A percentile compares a stretch with the other conserved stretches of the same genome.
These are phyloP conservation scores for Colletotrichum tofieldiae DNA, from an alignment of 2,329 filamentous ascomycete species.

Conservation along the genomic window DNA sequence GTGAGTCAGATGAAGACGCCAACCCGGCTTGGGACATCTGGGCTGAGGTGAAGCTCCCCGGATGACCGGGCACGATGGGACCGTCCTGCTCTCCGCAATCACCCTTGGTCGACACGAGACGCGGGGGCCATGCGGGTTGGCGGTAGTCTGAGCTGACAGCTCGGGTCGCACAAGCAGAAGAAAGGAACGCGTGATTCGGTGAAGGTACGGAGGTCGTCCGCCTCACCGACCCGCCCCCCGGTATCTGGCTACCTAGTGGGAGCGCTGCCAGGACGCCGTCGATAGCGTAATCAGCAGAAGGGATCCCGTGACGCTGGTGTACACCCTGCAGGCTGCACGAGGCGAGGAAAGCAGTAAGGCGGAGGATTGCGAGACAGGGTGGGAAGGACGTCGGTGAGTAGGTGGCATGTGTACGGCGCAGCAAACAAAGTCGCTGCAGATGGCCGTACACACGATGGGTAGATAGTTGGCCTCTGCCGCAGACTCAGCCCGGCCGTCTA, in stretches of 20 bases:
- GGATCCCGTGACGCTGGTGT: constrained; percentile 29
- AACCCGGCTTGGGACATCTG: constrained; percentile 1
- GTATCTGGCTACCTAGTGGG: background rate
- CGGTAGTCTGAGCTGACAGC: constrained; percentile 33
- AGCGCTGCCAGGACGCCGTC: constrained; percentile 4
- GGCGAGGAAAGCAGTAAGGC: constrained; percentile 40
- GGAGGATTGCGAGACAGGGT: constrained; percentile 36
- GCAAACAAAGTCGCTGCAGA: constrained; percentile 25
- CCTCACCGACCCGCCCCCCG: constrained; percentile 31
- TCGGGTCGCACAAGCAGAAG: constrained; percentile 34
- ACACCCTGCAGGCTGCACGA: constrained; percentile 38
- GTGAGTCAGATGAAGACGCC: constrained; percentile 10
- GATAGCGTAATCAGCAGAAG: constrained; percentile 27
- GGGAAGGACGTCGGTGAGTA: constrained; percentile 24
- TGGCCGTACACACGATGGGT: background rate
- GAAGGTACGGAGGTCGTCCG: constrained; percentile 25
- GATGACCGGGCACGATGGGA: constrained; percentile 18
- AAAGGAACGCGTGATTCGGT: constrained; percentile 39
- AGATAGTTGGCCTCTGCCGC: constrained; percentile 12
- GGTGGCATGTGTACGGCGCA: constrained; percentile 26
- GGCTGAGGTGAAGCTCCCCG: constrained; percentile 22
- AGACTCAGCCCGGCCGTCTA: constrained; percentile 25
- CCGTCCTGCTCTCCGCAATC: constrained; percentile 1
- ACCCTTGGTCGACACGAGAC: constrained; percentile 39
- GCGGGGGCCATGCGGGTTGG: constrained; percentile 34